phyloP scores from a whole-genome alignment of 805 yeast species.

The Zygosaccharomyces bisporus region DNA sequence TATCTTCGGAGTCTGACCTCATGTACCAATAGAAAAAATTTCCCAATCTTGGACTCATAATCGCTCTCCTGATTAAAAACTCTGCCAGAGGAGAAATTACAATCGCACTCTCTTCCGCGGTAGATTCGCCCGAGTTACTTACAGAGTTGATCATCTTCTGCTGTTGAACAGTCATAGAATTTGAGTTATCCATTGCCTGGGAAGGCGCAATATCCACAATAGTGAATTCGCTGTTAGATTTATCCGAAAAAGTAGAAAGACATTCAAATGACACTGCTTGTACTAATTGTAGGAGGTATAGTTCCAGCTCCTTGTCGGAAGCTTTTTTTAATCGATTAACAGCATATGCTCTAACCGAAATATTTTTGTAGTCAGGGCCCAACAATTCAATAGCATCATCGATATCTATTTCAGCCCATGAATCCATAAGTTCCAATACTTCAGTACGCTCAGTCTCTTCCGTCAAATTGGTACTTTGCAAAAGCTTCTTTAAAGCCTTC shows the following conservation, averaged over 20 bases:
- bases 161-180: slow-evolving; percentile 25
- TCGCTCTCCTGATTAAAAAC: slow-evolving; percentile 70
- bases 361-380: slow-evolving; percentile 71
- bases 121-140: slow-evolving; percentile 13
- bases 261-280: slow-evolving; percentile 84
- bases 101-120: slow-evolving; percentile 23
- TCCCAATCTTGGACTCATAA: slow-evolving; percentile 62
- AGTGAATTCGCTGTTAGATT: slow-evolving; percentile 37
- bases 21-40: slow-evolving; percentile 90
- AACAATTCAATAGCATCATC: slow-evolving; percentile 84
- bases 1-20: slow-evolving; percentile 80
- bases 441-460: slow-evolving; percentile 78
- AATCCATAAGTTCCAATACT: slow-evolving; percentile 66
- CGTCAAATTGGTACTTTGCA: slow-evolving; percentile 85
- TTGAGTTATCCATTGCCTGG: slow-evolving; percentile 24
- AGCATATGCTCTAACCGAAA: slow-evolving; percentile 78
- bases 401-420: slow-evolving; percentile 72
- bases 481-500: slow-evolving; percentile 70
- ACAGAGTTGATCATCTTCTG: slow-evolving; percentile 16
- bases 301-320: slow-evolving; percentile 70
- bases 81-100: slow-evolving; percentile 61
- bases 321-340: slow-evolving; percentile 78
- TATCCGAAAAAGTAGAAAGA: slow-evolving; percentile 28
- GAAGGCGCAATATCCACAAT: slow-evolving; percentile 35
- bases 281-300: slow-evolving; percentile 83